phyloP scores from a whole-genome alignment of 2,329 filamentous ascomycete genomes.

The Fusarium papillatum region DNA sequence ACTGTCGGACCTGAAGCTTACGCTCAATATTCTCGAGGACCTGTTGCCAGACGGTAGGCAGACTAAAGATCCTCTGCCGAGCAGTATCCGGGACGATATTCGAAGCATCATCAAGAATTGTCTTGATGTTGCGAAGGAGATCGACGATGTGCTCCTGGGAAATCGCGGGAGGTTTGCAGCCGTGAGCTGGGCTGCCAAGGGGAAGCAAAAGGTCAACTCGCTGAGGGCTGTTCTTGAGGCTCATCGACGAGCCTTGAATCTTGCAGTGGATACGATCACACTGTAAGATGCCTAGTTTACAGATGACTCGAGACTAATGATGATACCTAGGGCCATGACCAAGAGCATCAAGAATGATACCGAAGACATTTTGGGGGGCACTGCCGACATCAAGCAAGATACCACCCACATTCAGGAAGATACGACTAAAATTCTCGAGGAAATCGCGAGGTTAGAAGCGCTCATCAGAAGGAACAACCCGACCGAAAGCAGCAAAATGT shows the following conservation, averaged over 20 bases:
- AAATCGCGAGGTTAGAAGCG: background rate
- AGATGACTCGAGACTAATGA: too few species aligned
- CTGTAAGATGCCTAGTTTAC: too few species aligned
- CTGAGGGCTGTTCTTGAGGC: constrained; percentile 1
- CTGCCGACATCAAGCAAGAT: constrained; percentile 8
- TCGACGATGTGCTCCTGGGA: background rate
- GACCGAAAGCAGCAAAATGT: background rate
- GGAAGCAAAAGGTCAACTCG: constrained; percentile 8
- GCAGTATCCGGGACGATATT: background rate
- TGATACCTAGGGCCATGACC: background rate
- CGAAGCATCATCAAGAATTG: background rate
- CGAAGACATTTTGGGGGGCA: background rate
- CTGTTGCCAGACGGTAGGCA: background rate
- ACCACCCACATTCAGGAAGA: constrained; percentile 2
- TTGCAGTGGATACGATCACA: constrained; percentile 15
- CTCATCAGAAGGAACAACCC: background rate
- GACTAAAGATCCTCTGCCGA: background rate
- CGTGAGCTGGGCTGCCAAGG: background rate
- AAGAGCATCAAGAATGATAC: constrained; percentile 14
- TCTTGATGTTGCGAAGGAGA: background rate
- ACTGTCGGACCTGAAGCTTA: background rate
- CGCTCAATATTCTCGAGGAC: background rate
- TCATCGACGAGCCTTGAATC: background rate
- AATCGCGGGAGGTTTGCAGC: background rate
- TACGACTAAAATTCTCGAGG: background rate